Conservation (phyloP, 805 yeast genomes). For the Monosporozyma unispora region DNA sequence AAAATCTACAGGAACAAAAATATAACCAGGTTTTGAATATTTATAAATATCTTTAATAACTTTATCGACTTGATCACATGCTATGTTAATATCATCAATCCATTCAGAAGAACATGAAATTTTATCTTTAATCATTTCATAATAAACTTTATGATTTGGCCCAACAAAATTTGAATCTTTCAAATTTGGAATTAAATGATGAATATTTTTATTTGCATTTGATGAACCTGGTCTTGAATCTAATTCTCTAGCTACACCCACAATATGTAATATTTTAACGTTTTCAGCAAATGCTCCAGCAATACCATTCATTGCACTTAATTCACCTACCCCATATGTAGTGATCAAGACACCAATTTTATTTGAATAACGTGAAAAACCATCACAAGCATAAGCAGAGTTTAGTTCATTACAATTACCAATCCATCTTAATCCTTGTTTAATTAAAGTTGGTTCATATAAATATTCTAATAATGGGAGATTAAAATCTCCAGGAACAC, state of each 20-base stretch:
- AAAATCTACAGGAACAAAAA: conserved; percentile 68
- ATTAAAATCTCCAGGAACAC: conserved; percentile 77
- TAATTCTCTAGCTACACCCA: conserved; percentile 39
- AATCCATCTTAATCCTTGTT: conserved; percentile 49
- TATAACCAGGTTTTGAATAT: conserved; percentile 70
- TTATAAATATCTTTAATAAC: conserved; percentile 48
- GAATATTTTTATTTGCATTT: conserved; percentile 32
- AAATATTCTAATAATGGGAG: conserved; percentile 58
- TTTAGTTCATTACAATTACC: conserved; percentile 87
- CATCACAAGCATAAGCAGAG: conserved; percentile 86
- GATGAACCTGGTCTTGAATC: conserved; percentile 3
- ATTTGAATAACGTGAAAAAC: conserved; percentile 60
- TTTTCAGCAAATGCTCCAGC: conserved; percentile 78
- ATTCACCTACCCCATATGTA: conserved; percentile 86
- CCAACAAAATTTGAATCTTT: conserved; percentile 35
- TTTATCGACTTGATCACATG: conserved; percentile 51
- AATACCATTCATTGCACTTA: conserved; percentile 74
- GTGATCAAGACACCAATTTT: conserved; percentile 55
- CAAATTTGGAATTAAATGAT: conserved; percentile 51
- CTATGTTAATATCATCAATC: conserved; percentile 37
- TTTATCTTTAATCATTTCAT: conserved; percentile 47
- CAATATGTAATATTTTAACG: conserved; percentile 74
- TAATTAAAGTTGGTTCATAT: conserved; percentile 31
- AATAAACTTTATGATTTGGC: conserved; percentile 63
- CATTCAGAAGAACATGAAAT: conserved; percentile 49